Base-by-base conservation (phyloP, 2,329 filamentous ascomycete genomes). In the Colletotrichum lindemuthianum region DNA sequence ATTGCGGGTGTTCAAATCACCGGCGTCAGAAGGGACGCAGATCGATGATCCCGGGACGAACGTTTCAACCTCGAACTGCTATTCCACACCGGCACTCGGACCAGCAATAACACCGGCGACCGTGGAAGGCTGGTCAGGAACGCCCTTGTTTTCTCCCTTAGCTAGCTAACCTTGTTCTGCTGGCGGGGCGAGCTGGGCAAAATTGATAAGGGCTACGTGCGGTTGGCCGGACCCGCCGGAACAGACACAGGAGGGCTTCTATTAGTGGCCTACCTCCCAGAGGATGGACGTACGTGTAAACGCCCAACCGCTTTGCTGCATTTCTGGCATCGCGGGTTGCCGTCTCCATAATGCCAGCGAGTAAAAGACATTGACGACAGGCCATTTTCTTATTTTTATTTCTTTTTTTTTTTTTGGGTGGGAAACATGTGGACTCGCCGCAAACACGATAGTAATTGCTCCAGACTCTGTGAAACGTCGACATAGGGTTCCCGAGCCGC, bases 31-130 rank as follows among this genome's bases (percentile, higher is more conserved):
- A 12, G 39, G 45, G 15, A 36, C n/a, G 36, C 41, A 61, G 59
- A 63, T 65, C 59, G 63, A 65, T 63, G 51, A 63, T 63, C 63
- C 63, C 39, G 24, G 61, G 43, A 57, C 63, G 63, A 65, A 65
- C 59, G 63, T 65, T 65, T 65, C 63, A 65, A 65, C 63, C 13
- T 65, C 63, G 63, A 65, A 65, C 59, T 57, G 58, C 36, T 63
- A 51, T 55, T 61, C 43, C 45, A 55, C 50, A 44, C 44, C 13
- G 45, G 49, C 58, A 48, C 61, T 51, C 45, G 58, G 61, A 37
- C 51, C 58, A 65, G 47, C 57, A 60, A n/a, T 45, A 55, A 47
- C 58, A 51, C 11, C 24, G 24, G 37, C 51, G 33, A 60, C 50
- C 50, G n/a, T 50, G 41, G 36, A 13, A 7, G 11, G 33, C 40